Evolutionary conservation across 768 basidiomycete species (phyloP), one percentile per base, ranked within the genome.

Genomic region (Pisolithus tinctorius): DNA sequence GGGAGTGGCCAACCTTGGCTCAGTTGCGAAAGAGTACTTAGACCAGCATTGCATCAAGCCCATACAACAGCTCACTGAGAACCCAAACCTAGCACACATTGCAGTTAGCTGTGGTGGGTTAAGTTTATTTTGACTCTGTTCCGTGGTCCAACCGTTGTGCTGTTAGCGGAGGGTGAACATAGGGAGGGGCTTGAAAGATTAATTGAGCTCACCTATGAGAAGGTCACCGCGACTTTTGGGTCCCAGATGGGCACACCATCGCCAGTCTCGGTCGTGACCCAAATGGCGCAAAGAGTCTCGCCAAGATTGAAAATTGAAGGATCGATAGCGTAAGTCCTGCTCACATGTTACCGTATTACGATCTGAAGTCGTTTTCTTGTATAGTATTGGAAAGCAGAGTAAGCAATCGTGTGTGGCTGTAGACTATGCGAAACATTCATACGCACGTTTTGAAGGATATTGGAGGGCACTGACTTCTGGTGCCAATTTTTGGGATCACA

Each of bases 391-490:
- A 20, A 36, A 23, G 11, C 30, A 36, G 20, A 36, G 45, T 46
- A 10, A 20, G 45, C 34, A 27, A 6, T 26, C 2, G 1, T 16
- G 2, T 17, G 16, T 20, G 13, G 11, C 17, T 16, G 7, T 20
- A 3, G n/a, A n/a, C n/a, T 6, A 46, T 7, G 17, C 13, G 31
- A 13, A 36, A 9, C 10, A 26, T 20, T 46, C 10, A 14, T 14
- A 13, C 29, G 23, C 6, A 13, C 10, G 17, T 11, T 16, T 44
- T 44, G 16, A 7, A 62, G 62, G 43, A 47, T 62, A 63, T 40
- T 62, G 61, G 61, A 40, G 34, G n/a, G 48, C 29, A 5, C 39
- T 63, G 14, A 49, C 46, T 6, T 48, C 62, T 0, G 46, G 50
- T 17, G 10, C 30, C 7, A 17, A 54, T 20, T 62, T 62, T 43